Percentiles rank a stretch among this genome's conserved stretches.
These are phyloP conservation scores for Colletotrichum caudatum DNA, from an alignment of 2,329 filamentous ascomycete genomes.

Conservation along the genomic window DNA sequence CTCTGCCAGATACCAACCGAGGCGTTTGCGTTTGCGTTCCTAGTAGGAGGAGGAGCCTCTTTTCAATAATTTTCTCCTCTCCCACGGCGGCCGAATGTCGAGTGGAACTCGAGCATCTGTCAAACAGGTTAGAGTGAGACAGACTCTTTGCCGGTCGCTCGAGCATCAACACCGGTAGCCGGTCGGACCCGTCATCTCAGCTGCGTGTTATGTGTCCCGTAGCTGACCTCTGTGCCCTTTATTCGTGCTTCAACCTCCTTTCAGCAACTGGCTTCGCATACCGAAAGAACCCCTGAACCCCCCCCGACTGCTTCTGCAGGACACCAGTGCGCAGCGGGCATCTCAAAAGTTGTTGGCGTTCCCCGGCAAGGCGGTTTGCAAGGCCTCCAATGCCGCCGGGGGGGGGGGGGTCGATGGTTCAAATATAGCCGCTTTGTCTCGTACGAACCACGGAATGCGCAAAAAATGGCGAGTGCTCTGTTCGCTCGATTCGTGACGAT, in stretches of 20 bases:
- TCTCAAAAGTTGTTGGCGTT: constrained; percentile 21
- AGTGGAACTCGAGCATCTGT: background rate
- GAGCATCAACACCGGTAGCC: background rate
- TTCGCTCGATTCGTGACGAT: background rate
- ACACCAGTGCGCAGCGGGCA: constrained; percentile 11
- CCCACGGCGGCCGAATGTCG: background rate
- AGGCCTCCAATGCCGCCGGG: background rate
- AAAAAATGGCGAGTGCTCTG: background rate
- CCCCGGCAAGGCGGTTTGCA: background rate
- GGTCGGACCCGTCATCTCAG: background rate
- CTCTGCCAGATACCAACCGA: constrained; percentile 5
- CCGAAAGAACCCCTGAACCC: background rate
- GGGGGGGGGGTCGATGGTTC: background rate
- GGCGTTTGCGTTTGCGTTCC: background rate
- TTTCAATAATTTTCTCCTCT: background rate
- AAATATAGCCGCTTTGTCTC: background rate
- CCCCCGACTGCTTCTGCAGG: background rate
- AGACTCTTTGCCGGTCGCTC: constrained; percentile 7
- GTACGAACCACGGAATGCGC: background rate
- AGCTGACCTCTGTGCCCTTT: background rate
- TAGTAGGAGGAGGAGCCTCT: background rate
- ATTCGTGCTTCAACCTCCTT: background rate
- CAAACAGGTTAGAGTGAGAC: background rate
- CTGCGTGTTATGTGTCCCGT: background rate
- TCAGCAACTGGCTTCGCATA: background rate